Evolutionary conservation across 768 basidiomycete species (phyloP).

Genomic region (Lactarius psammicola): DNA sequence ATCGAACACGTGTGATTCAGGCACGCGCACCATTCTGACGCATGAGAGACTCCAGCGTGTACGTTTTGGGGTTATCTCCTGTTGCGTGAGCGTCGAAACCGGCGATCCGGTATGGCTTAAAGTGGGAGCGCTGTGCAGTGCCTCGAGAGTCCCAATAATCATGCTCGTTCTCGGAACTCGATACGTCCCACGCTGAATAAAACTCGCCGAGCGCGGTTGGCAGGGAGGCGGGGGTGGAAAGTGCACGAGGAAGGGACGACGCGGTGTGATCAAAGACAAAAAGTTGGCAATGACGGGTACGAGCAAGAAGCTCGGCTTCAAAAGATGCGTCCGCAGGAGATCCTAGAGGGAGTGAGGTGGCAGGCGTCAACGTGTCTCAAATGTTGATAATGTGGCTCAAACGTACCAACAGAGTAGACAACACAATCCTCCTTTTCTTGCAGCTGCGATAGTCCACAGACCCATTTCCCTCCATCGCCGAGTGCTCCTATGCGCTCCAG

Average conservation of each 20-base stretch:
- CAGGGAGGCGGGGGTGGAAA: constrained; percentile 32
- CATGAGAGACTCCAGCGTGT: constrained; percentile 48
- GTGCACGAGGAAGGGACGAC: constrained; percentile 11
- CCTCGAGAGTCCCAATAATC: constrained; percentile 34
- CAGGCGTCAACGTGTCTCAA: constrained; percentile 12
- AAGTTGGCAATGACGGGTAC: constrained; percentile 49
- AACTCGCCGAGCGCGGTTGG: constrained; percentile 15
- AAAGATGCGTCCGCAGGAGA: constrained; percentile 65
- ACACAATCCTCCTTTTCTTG: constrained; percentile 54
- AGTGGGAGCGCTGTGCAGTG: constrained; percentile 41
- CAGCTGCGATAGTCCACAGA: constrained; percentile 59
- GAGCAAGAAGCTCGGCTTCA: constrained; percentile 54
- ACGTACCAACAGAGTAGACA: constrained; percentile 59
- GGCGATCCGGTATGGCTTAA: constrained; percentile 43
- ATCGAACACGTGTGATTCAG: background rate
- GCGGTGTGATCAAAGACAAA: constrained; percentile 57
- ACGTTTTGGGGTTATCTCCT: constrained; percentile 37
- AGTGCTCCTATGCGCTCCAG: constrained; percentile 46
- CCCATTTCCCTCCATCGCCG: constrained; percentile 71
- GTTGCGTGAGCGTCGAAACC: constrained; percentile 39
- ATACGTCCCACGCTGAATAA: constrained; percentile 17
- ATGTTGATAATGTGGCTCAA: background rate
- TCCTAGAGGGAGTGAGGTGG: constrained; percentile 31
- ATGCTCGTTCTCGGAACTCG: constrained; percentile 33
- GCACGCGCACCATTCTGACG: constrained; percentile 39